Evolutionary conservation across 768 basidiomycete genomes (phyloP), one percentile per base, ranked within the genome.

Genomic region (Heimioporus sp.): DNA sequence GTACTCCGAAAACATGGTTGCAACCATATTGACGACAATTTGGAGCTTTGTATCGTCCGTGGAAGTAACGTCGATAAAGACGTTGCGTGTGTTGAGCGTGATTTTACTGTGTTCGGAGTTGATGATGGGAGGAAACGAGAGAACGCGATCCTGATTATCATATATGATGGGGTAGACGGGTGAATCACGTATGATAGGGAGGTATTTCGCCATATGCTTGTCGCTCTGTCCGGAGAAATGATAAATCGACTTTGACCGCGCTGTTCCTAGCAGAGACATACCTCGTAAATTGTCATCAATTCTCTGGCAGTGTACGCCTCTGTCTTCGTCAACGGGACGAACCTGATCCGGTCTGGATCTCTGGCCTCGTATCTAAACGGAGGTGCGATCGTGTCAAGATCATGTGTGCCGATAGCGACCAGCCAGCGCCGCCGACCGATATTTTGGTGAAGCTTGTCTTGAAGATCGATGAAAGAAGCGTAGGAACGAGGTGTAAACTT

Each of bases 1-100:
- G 66, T 99, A 97, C 71, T 98, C 95, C 2, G 96, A 87, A 72
- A 99, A 99, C 95, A 98, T 96, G n/a, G 91, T 87, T 2, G 88
- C 77, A 12, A 99, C 83, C 55, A 98, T 95, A 68, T 95, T 97
- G 43, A 93, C 82, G 47, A 98, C 97, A 44, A 98, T 95, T 57
- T 87, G 85, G 53, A 99, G 83, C 72, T 99, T 99, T 28, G 96
- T 98, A 65, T 90, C 81, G 65, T 99, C 97, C 16, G 93, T 97
- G 3, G 95, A 95, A 10, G 97, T 98, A 30, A 95, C 84, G 70
- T 99, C 97, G 60, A 99, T 90, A 75, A 98, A 98, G 67, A 99
- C 76, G 69, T 98, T 98, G 47, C 79, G 81, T 11, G 97, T 98
- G 65, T 93, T 86, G 55, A 97, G 75, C 0, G 91, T 90, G 65